These are phyloP conservation scores for Rhodotorula paludigena DNA, from an alignment of 768 basidiomycete genomes.

Conservation along the genomic window DNA sequence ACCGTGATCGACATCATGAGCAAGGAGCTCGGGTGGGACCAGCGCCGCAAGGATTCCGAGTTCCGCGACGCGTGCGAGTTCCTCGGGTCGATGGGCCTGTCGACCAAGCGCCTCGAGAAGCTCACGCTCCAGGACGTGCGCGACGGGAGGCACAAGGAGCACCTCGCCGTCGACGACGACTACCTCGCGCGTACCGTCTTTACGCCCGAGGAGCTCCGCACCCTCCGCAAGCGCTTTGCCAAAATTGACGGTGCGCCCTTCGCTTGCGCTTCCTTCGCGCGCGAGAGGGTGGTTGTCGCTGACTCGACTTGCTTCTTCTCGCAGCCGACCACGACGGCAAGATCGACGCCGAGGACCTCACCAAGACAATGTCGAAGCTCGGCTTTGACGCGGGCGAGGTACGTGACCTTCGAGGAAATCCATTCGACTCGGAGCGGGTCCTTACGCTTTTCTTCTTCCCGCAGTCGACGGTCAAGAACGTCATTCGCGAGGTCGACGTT, in stretches of 20 bases:
- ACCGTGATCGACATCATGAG: slow-evolving; percentile 87
- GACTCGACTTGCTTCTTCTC: slow-evolving; percentile 3
- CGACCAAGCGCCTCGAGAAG: slow-evolving; percentile 36
- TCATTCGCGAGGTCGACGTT: slow-evolving; percentile 49
- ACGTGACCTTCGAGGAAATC: no score
- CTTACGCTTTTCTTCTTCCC: neutral
- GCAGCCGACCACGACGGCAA: slow-evolving; percentile 55
- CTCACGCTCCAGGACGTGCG: slow-evolving; percentile 42
- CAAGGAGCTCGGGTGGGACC: slow-evolving; percentile 73
- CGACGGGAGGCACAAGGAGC: slow-evolving; percentile 38
- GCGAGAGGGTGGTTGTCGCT: neutral
- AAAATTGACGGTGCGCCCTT: slow-evolving; percentile 45
- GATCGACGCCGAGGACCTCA: slow-evolving; percentile 60
- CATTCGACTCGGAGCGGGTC: neutral
- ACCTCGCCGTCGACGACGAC: slow-evolving; percentile 41
- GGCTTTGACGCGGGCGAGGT: slow-evolving; percentile 57
- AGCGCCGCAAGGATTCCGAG: slow-evolving; percentile 58
- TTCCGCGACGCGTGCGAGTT: slow-evolving; percentile 61
- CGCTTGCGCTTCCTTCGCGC: neutral
- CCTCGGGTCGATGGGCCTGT: slow-evolving; percentile 79
- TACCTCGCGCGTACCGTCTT: slow-evolving; percentile 45
- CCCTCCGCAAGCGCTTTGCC: slow-evolving; percentile 49
- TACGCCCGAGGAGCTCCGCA: slow-evolving; percentile 38
- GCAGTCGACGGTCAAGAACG: slow-evolving; percentile 45
- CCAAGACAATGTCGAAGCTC: slow-evolving; percentile 70